Base-by-base conservation (phyloP, 2,329 filamentous ascomycete genomes). In the Fusarium albidum region DNA sequence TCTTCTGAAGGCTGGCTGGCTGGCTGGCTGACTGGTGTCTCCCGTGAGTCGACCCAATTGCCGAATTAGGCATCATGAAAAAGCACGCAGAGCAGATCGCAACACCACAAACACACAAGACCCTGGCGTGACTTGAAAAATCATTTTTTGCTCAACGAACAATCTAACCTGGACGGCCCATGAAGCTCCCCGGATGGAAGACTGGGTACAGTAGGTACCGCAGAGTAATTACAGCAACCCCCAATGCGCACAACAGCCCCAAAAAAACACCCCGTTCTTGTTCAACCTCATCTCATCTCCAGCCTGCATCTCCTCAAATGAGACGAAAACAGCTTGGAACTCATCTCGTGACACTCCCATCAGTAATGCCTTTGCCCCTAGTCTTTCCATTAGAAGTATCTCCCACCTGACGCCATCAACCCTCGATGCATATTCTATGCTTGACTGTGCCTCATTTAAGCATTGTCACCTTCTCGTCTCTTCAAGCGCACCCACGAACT, bases 281-380 rank as follows among this genome's bases (percentile, higher is more conserved):
- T 33, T 28, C 33, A 39, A 28, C 34, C 33, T 37, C 46, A 42
- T 50, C 17, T 48, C 43, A 42, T 50, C 17, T 48, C 43, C 34
- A 55, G 39, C 41, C 37, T 27, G 38, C 39, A 46, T 54, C 33
- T 45, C 37, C 29, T 57, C 57, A 63, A 60, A 62, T 55, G 46
- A 49, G 50, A 45, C 51, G 53, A 52, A 52, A 49, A 57, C 42
- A 60, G 44, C 50, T 48, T 43, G 43, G 48, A 32, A 32, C 12
- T 17, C 56, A 37, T 49, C 55, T 44, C 52, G 39, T 55, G 55
- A 60, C 61, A 58, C 28, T 33, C 50, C 52, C 49, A 44, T 40
- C 26, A 27, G 39, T 39, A 40, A n/a, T n/a, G n/a, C 18, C 17
- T 18, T 31, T 40, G 8, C 11, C 15, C 14, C 27, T 25, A 9